These are phyloP conservation scores for Yamadazyma dushanensis DNA, from an alignment of 1,139 yeast genomes.

Conservation along the genomic window DNA sequence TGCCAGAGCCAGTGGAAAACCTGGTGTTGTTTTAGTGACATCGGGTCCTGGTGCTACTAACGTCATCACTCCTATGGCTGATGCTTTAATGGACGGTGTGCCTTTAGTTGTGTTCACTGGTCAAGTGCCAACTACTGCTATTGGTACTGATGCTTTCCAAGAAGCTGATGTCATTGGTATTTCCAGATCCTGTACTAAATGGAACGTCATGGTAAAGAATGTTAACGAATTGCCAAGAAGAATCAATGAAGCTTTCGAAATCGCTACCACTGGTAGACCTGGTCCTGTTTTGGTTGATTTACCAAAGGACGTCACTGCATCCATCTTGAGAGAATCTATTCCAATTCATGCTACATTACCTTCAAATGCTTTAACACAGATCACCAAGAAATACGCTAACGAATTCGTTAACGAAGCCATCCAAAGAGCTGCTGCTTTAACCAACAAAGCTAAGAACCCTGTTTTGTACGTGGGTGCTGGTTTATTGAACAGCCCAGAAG, in stretches of 20 bases:
- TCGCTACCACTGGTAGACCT: constrained; percentile 94
- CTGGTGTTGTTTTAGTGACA: constrained; percentile 97
- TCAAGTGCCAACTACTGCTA: constrained; percentile 92
- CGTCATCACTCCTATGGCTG: constrained; percentile 96
- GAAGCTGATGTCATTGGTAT: constrained; percentile 98
- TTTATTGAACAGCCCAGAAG: constrained; percentile 74
- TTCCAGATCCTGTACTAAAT: constrained; percentile 94
- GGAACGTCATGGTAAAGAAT: constrained; percentile 98
- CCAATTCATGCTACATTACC: constrained; percentile 87
- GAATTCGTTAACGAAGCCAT: constrained; percentile 79
- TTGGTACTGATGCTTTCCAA: constrained; percentile 98
- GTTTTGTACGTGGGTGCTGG: constrained; percentile 92
- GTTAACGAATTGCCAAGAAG: constrained; percentile 94
- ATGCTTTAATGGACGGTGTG: constrained; percentile 95
- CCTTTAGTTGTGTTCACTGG: constrained; percentile 98
- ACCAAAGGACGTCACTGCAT: constrained; percentile 97
- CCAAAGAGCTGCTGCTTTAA: constrained; percentile 70
- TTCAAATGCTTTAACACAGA: constrained; percentile 68
- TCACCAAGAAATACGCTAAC: constrained; percentile 70
- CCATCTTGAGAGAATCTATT: constrained; percentile 80
- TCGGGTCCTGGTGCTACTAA: constrained; percentile 99
- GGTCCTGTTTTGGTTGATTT: constrained; percentile 97
- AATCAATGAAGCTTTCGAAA: constrained; percentile 96
- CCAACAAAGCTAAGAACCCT: constrained; percentile 85
- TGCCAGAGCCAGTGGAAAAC: constrained; percentile 91